phyloP scores from a whole-genome alignment of 2,329 filamentous ascomycete species.

The Sclerotinia borealis region DNA sequence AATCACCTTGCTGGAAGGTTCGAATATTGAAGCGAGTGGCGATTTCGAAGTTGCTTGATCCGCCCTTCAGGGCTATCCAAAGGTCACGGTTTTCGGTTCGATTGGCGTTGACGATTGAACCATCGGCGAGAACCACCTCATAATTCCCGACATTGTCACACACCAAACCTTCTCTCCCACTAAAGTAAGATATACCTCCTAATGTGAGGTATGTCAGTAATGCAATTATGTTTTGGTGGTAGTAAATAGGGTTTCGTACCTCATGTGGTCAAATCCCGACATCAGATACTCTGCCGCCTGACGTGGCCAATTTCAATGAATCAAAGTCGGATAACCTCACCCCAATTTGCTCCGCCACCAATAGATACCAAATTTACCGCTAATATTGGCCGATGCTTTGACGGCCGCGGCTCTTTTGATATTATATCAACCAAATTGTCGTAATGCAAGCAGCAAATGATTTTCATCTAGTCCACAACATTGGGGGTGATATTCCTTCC shows the following conservation, averaged over 20 bases:
- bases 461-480: no score
- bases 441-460: no score
- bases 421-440: no score
- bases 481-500: no score
- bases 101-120: neutral
- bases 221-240: no score
- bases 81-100: neutral
- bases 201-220: neutral
- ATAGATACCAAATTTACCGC: conserved; percentile 32
- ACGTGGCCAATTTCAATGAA: conserved; percentile 27
- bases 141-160: conserved; percentile 19
- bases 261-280: conserved; percentile 20
- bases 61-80: neutral
- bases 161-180: conserved; percentile 15
- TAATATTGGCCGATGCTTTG: no score
- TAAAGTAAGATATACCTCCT: conserved; percentile 24
- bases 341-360: conserved; percentile 36
- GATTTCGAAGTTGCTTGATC: conserved; percentile 21
- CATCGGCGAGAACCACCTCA: neutral
- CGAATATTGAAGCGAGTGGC: conserved; percentile 32
- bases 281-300: conserved; percentile 33
- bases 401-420: no score
- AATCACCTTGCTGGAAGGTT: neutral
- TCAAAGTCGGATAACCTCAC: conserved; percentile 36
- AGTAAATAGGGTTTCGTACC: conserved; percentile 15